These are phyloP conservation scores for Physcomitrellopsis africana DNA, from an alignment of 225 moss, liverwort and hornwort species.

Conservation along the genomic window DNA sequence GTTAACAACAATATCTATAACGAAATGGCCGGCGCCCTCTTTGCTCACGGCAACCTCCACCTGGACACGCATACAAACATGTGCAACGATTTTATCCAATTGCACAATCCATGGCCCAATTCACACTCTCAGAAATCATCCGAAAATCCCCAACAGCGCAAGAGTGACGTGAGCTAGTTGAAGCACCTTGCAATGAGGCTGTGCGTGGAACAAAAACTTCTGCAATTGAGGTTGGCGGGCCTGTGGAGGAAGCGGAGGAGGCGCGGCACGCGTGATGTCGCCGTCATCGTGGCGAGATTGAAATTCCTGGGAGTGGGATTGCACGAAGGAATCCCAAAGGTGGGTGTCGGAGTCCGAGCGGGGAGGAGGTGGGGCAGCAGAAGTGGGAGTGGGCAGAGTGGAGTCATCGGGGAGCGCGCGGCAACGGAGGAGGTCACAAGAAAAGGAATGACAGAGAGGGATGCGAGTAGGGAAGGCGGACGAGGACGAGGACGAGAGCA, in stretches of 20 bases:
- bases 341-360: conserved; percentile 20
- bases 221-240: conserved; percentile 9
- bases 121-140: background rate
- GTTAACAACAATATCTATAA: conserved; percentile 47
- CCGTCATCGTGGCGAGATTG: background rate
- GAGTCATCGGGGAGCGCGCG: conserved; percentile 29
- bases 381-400: background rate
- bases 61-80: conserved; percentile 25
- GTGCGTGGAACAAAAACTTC: conserved; percentile 51
- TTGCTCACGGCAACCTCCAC: conserved; percentile 48
- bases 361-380: background rate
- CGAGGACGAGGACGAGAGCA: no score
- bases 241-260: background rate
- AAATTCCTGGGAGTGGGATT: conserved; percentile 13
- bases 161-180: background rate
- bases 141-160: background rate
- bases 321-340: conserved; percentile 44
- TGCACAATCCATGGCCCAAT: background rate
- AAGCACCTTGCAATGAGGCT: conserved; percentile 45
- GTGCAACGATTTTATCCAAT: background rate
- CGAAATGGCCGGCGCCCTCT: conserved; percentile 30
- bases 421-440: background rate
- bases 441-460: no score
- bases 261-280: background rate
- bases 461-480: no score